These are phyloP conservation scores for Termitomyces sp. DNA, from an alignment of 768 basidiomycete species.

Conservation along the genomic window DNA sequence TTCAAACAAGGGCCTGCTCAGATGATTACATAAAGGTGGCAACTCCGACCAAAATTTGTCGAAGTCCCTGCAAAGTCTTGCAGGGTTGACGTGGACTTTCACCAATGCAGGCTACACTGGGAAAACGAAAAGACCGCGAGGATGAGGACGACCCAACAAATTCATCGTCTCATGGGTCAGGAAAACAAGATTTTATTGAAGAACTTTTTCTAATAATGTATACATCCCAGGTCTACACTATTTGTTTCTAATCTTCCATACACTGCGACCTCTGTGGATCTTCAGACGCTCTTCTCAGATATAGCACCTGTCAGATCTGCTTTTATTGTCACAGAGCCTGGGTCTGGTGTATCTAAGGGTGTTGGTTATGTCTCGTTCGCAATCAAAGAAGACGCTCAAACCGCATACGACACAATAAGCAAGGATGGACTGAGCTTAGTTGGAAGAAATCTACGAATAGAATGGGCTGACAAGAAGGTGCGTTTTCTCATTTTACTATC, in stretches of 20 bases:
- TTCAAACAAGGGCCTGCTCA: too few relatives aligned
- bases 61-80: not conserved
- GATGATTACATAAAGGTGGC: not conserved
- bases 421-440: slow-evolving; percentile 61
- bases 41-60: slow-evolving; percentile 3
- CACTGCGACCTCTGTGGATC: slow-evolving; percentile 82
- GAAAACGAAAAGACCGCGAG: slow-evolving; percentile 39
- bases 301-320: slow-evolving; percentile 92
- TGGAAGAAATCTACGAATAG: slow-evolving; percentile 64
- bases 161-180: slow-evolving; percentile 27
- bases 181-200: not conserved
- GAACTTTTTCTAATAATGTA: slow-evolving; percentile 2
- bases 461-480: slow-evolving; percentile 82
- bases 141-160: slow-evolving; percentile 20
- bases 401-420: slow-evolving; percentile 58
- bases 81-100: not conserved
- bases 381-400: slow-evolving; percentile 80
- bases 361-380: slow-evolving; percentile 96
- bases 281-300: slow-evolving; percentile 92
- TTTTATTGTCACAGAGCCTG: slow-evolving; percentile 84
- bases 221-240: slow-evolving; percentile 62
- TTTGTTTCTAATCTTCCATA: slow-evolving; percentile 94
- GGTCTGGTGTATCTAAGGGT: slow-evolving; percentile 77
- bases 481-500: slow-evolving; percentile 8
- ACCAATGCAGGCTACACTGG: slow-evolving; percentile 25